Evolutionary conservation across 805 yeast species (phyloP).

Genomic region (Lachancea kluyveri): DNA sequence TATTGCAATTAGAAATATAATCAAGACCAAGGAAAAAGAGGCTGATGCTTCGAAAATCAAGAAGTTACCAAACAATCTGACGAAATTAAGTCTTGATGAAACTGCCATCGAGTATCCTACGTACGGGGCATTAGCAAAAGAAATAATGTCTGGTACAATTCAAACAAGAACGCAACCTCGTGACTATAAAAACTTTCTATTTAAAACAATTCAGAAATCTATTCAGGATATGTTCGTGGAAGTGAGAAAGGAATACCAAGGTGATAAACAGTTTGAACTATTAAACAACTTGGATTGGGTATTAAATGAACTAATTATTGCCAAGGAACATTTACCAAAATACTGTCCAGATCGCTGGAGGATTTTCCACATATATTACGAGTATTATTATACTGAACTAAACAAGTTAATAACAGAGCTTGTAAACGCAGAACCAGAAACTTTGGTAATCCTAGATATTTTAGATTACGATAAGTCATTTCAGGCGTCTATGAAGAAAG

Average conservation of each 20-base stretch:
- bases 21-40: constrained; percentile 27
- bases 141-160: constrained; percentile 36
- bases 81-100: constrained; percentile 10
- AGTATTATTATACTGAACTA: constrained; percentile 60
- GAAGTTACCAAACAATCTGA: constrained; percentile 23
- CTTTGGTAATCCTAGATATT: constrained; percentile 64
- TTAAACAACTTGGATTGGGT: constrained; percentile 76
- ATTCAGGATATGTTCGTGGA: constrained; percentile 62
- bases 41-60: constrained; percentile 22
- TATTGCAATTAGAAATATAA: constrained; percentile 29
- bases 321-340: constrained; percentile 48
- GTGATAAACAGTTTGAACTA: constrained; percentile 45
- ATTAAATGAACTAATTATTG: constrained; percentile 68
- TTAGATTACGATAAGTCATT: constrained; percentile 73
- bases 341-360: constrained; percentile 75
- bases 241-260: constrained; percentile 45
- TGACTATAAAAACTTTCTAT: constrained; percentile 56
- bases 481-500: constrained; percentile 43
- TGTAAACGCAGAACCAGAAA: constrained; percentile 71
- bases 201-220: constrained; percentile 49
- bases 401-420: constrained; percentile 58
- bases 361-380: constrained; percentile 53
- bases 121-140: constrained; percentile 30
- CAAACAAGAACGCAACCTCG: constrained; percentile 43
- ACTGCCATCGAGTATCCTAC: constrained; percentile 24